Evolutionary conservation across 192 early-diverging fungal species (phyloP).

Genomic region (Umbelopsis vinacea): DNA sequence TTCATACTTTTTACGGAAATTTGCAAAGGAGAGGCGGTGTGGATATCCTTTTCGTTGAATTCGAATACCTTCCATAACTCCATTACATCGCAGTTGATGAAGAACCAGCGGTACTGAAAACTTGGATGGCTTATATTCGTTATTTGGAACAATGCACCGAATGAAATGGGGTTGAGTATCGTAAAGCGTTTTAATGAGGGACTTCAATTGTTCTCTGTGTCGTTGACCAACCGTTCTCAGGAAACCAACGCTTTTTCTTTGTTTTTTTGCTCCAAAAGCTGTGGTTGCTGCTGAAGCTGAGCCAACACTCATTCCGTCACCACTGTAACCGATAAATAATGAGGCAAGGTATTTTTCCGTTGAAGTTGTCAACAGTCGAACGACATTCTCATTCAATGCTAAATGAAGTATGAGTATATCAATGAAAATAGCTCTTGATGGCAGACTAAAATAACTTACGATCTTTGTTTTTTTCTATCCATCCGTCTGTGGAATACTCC

Average conservation of each 20-base stretch:
- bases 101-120: conserved; percentile 84
- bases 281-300: conserved; percentile 30
- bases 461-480: conserved; percentile 99
- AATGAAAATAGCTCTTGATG: background rate
- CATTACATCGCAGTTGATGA: conserved; percentile 95
- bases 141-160: conserved; percentile 96
- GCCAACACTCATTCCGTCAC: conserved; percentile 48
- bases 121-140: conserved; percentile 85
- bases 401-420: background rate
- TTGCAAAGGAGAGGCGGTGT: conserved; percentile 88
- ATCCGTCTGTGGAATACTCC: conserved; percentile 88
- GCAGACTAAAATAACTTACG: conserved; percentile 30
- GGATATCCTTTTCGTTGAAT: conserved; percentile 96
- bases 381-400: conserved; percentile 91
- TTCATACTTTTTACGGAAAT: conserved; percentile 95
- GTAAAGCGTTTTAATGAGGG: conserved; percentile 90
- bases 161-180: conserved; percentile 97
- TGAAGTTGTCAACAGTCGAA: conserved; percentile 83
- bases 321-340: conserved; percentile 83
- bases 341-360: conserved; percentile 76
- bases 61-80: conserved; percentile 96
- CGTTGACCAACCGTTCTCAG: conserved; percentile 94
- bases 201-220: conserved; percentile 91
- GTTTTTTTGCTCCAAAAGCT: conserved; percentile 44
- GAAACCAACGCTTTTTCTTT: conserved; percentile 75